Conservation (phyloP, 129 eudicot genomes). For the Artemisia tridentata region DNA sequence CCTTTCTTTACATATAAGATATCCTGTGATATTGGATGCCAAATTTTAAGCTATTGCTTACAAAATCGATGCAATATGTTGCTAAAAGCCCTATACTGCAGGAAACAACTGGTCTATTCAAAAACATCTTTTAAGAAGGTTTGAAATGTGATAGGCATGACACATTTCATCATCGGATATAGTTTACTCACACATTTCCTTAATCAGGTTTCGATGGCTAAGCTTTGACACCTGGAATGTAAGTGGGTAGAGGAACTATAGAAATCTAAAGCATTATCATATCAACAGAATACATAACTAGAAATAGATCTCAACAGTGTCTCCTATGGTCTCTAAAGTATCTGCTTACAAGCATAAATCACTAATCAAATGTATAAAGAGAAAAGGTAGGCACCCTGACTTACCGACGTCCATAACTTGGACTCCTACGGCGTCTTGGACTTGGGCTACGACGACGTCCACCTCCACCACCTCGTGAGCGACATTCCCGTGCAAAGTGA, state of each 20-base stretch:
- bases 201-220: background rate
- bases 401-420: slow-evolving; percentile 67
- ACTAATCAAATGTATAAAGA: background rate
- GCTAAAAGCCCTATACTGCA: too few species aligned
- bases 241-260: background rate
- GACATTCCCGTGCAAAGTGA: slow-evolving; percentile 77
- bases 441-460: slow-evolving; percentile 70
- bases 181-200: background rate
- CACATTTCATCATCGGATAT: background rate
- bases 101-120: too few species aligned
- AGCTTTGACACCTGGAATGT: background rate
- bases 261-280: background rate
- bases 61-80: too few species aligned
- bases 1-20: too few species aligned
- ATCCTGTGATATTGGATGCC: too few species aligned
- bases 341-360: background rate
- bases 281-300: background rate
- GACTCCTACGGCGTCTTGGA: slow-evolving; percentile 65
- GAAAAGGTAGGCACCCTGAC: background rate
- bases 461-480: slow-evolving; percentile 55
- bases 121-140: too few species aligned
- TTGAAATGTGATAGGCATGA: background rate
- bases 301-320: background rate
- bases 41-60: too few species aligned
- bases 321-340: background rate